These are phyloP conservation scores for Furcasterigmium furcatum DNA, from an alignment of 2,329 filamentous ascomycete species.

Conservation along the genomic window DNA sequence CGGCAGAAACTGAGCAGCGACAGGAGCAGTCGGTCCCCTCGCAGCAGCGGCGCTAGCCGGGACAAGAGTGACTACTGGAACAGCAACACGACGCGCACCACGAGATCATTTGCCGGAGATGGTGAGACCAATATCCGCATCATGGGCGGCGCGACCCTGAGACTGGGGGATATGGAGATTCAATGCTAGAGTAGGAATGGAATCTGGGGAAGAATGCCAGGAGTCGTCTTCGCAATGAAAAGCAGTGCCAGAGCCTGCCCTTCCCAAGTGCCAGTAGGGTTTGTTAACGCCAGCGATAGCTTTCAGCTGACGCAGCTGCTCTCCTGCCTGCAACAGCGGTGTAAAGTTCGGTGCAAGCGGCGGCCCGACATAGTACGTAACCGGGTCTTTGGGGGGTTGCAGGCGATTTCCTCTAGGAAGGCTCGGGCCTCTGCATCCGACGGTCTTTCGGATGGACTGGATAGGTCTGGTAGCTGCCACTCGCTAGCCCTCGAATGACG, in stretches of 20 bases:
- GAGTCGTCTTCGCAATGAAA: background rate
- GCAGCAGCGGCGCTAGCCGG: slow-evolving; percentile 56
- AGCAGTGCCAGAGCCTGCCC: background rate
- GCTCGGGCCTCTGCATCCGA: background rate
- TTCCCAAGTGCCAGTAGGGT: background rate
- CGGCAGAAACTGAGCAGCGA: slow-evolving; percentile 34
- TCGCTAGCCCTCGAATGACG: background rate
- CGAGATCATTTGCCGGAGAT: slow-evolving; percentile 42
- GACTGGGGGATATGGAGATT: slow-evolving; percentile 55
- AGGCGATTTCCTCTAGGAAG: background rate
- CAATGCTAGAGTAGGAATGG: no score
- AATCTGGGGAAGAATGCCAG: no score
- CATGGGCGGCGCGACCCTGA: slow-evolving; percentile 52
- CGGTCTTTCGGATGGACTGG: background rate
- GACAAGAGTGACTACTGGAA: slow-evolving; percentile 63
- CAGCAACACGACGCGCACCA: slow-evolving; percentile 60
- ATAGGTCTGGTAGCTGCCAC: background rate
- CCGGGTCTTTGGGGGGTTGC: background rate
- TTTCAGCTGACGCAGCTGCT: background rate
- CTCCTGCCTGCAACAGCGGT: background rate
- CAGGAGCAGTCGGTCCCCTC: slow-evolving; percentile 52
- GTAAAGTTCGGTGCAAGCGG: background rate
- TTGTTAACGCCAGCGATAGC: background rate
- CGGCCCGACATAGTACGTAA: background rate
- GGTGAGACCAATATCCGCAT: slow-evolving; percentile 60